A percentile compares a stretch with the other conserved stretches of the same genome.
These are phyloP conservation scores for Avena atlantica DNA, from an alignment of 176 grass and related monocot genomes.

Conservation along the genomic window DNA sequence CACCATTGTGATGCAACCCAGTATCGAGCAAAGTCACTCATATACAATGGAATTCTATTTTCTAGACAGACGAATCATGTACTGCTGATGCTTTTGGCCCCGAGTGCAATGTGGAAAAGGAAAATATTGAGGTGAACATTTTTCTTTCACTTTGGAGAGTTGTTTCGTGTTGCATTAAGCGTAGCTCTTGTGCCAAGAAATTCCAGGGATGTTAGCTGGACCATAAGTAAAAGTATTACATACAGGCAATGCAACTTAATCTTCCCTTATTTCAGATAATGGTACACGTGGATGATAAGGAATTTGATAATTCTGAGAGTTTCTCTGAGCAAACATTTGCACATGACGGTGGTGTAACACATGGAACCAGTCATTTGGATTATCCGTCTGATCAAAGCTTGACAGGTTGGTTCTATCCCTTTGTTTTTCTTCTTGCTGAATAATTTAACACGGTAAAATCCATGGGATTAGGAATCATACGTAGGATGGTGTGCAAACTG, in stretches of 20 bases:
- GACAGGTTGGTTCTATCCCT: constrained; percentile 37
- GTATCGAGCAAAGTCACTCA: not conserved
- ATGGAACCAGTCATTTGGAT: constrained; percentile 26
- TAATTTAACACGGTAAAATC: constrained; percentile 9
- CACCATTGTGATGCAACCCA: not conserved
- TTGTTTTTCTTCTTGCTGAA: not conserved
- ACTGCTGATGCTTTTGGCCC: constrained; percentile 6
- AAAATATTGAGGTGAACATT: constrained; percentile 34
- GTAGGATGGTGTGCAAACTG: not conserved
- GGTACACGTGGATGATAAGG: not conserved
- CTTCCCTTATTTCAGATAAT: constrained; percentile 37
- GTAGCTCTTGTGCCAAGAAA: not conserved
- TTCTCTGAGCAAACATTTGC: constrained; percentile 7
- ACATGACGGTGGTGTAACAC: constrained; percentile 2
- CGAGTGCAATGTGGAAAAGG: not conserved
- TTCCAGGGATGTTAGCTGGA: no score
- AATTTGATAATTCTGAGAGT: constrained; percentile 32
- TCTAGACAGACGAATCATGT: constrained; percentile 36
- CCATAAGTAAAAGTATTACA: no score
- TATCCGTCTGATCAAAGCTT: constrained; percentile 32
- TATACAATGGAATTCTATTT: constrained; percentile 15
- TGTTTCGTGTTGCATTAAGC: not conserved
- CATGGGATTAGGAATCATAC: constrained; percentile 3
- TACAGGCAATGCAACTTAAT: no score
- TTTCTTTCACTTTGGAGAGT: not conserved